A percentile compares a stretch with the other conserved stretches of the same genome.
Evolutionary conservation across 768 basidiomycete genomes (phyloP).

Genomic region (Hypholoma fasciculare): DNA sequence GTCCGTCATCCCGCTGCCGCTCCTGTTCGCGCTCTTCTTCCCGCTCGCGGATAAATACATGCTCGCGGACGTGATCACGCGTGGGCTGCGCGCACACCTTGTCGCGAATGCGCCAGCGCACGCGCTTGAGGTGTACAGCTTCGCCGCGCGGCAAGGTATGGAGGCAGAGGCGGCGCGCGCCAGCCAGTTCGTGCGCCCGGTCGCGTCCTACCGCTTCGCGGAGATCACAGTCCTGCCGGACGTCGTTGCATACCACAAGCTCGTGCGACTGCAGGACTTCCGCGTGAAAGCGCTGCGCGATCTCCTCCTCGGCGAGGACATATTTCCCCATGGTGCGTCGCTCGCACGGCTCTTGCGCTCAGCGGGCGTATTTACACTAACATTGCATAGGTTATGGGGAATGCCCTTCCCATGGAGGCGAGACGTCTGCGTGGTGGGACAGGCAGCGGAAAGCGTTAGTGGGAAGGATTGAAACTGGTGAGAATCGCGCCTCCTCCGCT

Average conservation of each 20-base stretch:
- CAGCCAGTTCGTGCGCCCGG: slow-evolving; percentile 59
- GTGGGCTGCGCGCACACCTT: slow-evolving; percentile 51
- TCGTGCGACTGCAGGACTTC: slow-evolving; percentile 58
- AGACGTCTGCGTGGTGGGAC: slow-evolving; percentile 52
- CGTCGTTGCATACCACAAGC: slow-evolving; percentile 62
- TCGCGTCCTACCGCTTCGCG: slow-evolving; percentile 51
- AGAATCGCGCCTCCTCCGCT: slow-evolving; percentile 7
- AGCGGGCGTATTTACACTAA: not conserved
- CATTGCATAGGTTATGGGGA: slow-evolving; percentile 50
- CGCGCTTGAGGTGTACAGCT: slow-evolving; percentile 63
- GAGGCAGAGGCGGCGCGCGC: slow-evolving; percentile 52
- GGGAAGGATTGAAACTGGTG: slow-evolving; percentile 55
- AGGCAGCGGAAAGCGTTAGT: slow-evolving; percentile 44
- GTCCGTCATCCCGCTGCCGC: slow-evolving; percentile 63
- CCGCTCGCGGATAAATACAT: slow-evolving; percentile 67
- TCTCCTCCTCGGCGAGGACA: slow-evolving; percentile 54
- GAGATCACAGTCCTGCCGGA: slow-evolving; percentile 55
- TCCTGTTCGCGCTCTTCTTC: slow-evolving; percentile 55
- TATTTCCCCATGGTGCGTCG: slow-evolving; percentile 65
- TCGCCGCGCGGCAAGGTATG: slow-evolving; percentile 45
- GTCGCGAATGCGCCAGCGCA: slow-evolving; percentile 60
- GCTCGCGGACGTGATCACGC: slow-evolving; percentile 44
- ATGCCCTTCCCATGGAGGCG: slow-evolving; percentile 52
- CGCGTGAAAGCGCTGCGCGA: slow-evolving; percentile 54
- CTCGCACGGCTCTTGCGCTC: slow-evolving; percentile 1